Percentiles rank a stretch among this genome's conserved stretches.
Evolutionary conservation across 192 early-diverging fungal genomes (phyloP).

Genomic region (Globomyces pollinis-pini): DNA sequence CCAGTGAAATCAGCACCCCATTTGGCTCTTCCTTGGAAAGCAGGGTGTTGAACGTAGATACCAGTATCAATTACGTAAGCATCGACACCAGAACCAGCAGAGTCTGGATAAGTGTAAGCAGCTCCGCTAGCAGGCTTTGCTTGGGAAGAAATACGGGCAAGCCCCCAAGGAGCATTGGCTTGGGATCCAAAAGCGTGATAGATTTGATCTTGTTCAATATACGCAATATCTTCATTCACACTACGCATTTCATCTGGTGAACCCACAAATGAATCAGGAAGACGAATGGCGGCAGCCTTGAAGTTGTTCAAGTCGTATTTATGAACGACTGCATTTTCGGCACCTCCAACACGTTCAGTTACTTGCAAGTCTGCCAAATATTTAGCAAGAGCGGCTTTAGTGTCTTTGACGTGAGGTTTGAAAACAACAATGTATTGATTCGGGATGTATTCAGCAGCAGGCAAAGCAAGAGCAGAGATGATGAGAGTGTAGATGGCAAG

Average conservation of each 20-base stretch:
- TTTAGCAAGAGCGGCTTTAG: neutral
- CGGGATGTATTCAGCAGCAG: too few species aligned
- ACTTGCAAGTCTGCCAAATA: too few species aligned
- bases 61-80: constrained; percentile 97
- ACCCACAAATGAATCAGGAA: constrained; percentile 24
- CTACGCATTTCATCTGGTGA: constrained; percentile 17
- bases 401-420: constrained; percentile 13
- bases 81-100: constrained; percentile 64
- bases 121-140: constrained; percentile 29
- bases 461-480: too few species aligned
- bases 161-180: constrained; percentile 34
- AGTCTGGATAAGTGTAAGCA: constrained; percentile 49
- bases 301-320: constrained; percentile 26
- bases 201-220: constrained; percentile 40
- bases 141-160: constrained; percentile 20
- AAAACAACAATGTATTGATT: constrained; percentile 36
- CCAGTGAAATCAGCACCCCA: constrained; percentile 38
- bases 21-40: constrained; percentile 83
- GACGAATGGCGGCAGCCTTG: constrained; percentile 31
- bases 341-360: neutral
- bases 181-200: constrained; percentile 21
- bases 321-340: constrained; percentile 13
- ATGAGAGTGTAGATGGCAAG: too few species aligned
- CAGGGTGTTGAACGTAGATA: constrained; percentile 69
- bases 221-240: constrained; percentile 30